Evolutionary conservation across 306 rosid genomes (phyloP).

Genomic region (Casuarina equisetifolia): DNA sequence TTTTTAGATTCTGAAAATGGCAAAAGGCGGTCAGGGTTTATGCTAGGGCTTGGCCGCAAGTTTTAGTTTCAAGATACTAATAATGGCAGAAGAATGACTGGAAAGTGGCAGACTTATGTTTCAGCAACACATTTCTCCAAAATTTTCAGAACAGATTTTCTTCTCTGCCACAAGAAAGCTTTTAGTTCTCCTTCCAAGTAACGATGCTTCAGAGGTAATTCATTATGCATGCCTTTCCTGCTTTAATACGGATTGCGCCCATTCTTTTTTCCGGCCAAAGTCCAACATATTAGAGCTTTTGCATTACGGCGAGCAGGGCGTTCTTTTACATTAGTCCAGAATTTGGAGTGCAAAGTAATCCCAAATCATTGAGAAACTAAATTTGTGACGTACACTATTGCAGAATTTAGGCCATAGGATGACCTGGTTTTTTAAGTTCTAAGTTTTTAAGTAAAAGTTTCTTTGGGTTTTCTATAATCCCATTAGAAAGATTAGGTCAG

Average conservation of each 20-base stretch:
- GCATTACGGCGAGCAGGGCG: neutral
- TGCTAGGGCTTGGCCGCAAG: too few species aligned
- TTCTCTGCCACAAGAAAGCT: neutral
- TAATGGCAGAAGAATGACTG: too few species aligned
- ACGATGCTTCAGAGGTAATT: neutral
- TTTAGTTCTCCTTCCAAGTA: neutral
- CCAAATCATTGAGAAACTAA: neutral
- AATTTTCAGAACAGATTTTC: neutral
- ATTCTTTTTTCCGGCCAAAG: neutral
- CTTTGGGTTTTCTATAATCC: neutral
- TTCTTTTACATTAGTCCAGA: neutral
- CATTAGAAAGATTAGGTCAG: neutral
- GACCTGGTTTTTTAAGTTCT: neutral
- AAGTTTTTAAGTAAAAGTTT: neutral
- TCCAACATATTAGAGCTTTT: neutral
- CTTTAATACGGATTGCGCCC: neutral
- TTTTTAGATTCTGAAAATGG: too few species aligned
- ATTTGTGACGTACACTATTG: conserved; percentile 2
- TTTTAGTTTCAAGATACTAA: too few species aligned
- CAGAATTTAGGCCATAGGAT: neutral
- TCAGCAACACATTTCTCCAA: neutral
- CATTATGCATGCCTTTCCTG: neutral
- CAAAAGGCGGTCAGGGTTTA: too few species aligned
- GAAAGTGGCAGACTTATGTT: neutral
- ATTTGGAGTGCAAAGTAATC: neutral